phyloP scores from a whole-genome alignment of 2,329 filamentous ascomycete genomes.

The Aspergillus fructus region DNA sequence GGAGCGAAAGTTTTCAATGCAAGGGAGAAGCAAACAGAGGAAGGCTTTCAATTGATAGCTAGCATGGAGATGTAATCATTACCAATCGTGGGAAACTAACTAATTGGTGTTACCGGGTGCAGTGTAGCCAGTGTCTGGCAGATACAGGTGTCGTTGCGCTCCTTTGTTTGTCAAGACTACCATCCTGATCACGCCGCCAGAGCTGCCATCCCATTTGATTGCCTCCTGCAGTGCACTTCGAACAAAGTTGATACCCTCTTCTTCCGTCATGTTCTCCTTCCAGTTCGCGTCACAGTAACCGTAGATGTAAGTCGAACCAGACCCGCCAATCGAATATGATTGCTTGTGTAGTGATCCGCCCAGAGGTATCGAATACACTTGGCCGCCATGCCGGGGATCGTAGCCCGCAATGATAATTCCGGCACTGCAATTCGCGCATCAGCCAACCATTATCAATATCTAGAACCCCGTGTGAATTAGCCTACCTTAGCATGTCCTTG shows the following conservation, averaged over 20 bases:
- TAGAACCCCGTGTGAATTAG: constrained; percentile 13
- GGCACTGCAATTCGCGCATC: constrained; percentile 57
- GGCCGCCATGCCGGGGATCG: constrained; percentile 90
- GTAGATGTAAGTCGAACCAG: constrained; percentile 98
- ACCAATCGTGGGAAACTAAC: constrained; percentile 14
- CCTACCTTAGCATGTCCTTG: constrained; percentile 87
- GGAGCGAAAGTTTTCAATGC: background rate
- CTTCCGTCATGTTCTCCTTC: constrained; percentile 91
- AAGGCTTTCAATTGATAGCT: constrained; percentile 10
- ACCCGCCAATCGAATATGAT: constrained; percentile 90
- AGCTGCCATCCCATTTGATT: constrained; percentile 99
- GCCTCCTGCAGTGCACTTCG: constrained; percentile 88
- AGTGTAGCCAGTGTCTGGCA: constrained; percentile 87
- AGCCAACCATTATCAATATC: background rate
- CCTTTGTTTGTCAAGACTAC: constrained; percentile 90
- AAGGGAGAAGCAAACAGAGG: background rate
- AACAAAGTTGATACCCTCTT: constrained; percentile 87
- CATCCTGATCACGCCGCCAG: constrained; percentile 96
- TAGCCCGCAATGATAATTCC: constrained; percentile 99
- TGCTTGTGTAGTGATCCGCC: constrained; percentile 98
- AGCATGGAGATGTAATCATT: constrained; percentile 15
- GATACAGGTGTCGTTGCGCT: constrained; percentile 88
- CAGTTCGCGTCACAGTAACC: constrained; percentile 97
- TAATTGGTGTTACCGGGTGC: constrained; percentile 59
- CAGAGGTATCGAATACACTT: constrained; percentile 95